Evolutionary conservation across 129 eudicot genomes (phyloP), one percentile per base, ranked within the genome.

Genomic region (Flaveria linearis): DNA sequence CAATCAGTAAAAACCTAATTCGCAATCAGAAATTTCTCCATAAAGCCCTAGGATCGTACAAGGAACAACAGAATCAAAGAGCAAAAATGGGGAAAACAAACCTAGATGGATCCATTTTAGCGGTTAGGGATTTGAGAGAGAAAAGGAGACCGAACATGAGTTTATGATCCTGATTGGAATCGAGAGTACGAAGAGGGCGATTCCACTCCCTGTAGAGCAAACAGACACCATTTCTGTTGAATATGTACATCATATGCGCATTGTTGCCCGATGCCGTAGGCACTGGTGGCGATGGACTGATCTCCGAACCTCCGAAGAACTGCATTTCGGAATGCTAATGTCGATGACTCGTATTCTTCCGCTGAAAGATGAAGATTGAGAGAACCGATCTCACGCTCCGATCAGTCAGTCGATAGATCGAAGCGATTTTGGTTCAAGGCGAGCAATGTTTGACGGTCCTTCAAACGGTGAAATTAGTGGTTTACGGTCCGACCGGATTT

Each of bases 91-190:
- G 2, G 33, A 76, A 43, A 42, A 49, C 2, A 62, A 65, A 94
- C 99, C 99, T 85, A 72, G 88, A 83, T 36, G 99, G 99, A 85
- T 94, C 99, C 99, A 94, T 94, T 78, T 94, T 94, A 47, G 99
- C 90, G 22, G 99, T 91, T 22, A 94, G 76, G 71, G 99, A 94
- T 82, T 94, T 94, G 47, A 94, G 96, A 28, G 97, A 91, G 73
- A 91, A 91, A 53, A 91, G 97, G 33, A 91, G 87, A 50, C 97
- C 97, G 47, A 91, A 91, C 99, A 95, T 95, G 81, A 91, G 96
- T 84, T 95, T 95, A 69, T 95, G 93, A 74, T 95, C 99, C 74
- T 95, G 99, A 60, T 86, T 94, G 25, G 91, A 50, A 69, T 82
- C 83, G 26, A 93, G 89, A 60, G 98, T 93, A 42, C 86, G 93